Evolutionary conservation across 768 basidiomycete genomes (phyloP).

Genomic region (Tulasnella sp.): DNA sequence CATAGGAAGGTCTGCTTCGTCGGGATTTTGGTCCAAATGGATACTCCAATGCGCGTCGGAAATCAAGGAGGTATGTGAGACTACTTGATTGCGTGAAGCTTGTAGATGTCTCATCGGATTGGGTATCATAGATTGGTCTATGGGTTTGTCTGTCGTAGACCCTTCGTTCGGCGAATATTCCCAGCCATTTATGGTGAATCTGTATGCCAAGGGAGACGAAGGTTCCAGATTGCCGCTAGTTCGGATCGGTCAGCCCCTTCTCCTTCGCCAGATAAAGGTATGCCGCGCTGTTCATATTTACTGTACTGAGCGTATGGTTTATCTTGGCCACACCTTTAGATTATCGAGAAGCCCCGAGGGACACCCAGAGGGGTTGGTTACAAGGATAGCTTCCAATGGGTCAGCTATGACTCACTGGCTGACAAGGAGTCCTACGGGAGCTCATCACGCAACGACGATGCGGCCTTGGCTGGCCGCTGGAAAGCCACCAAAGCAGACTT

Average conservation of each 20-base stretch:
- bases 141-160: not conserved
- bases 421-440: not conserved
- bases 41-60: too few species aligned
- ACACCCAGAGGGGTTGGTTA: not conserved
- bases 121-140: not conserved
- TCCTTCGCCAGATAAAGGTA: not conserved
- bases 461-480: not conserved
- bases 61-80: too few species aligned
- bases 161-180: not conserved
- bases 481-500: not conserved
- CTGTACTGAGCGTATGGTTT: too few species aligned
- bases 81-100: not conserved
- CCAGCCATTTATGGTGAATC: not conserved
- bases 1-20: too few species aligned
- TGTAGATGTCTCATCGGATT: not conserved
- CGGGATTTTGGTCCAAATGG: too few species aligned
- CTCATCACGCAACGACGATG: not conserved
- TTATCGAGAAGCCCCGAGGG: not conserved
- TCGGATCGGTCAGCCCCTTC: not conserved
- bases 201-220: not conserved
- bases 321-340: not conserved
- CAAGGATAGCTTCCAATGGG: slow-evolving; percentile 7
- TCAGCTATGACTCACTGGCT: not conserved
- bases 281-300: not conserved
- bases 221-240: not conserved